Evolutionary conservation across 2,329 filamentous ascomycete species (phyloP).

Genomic region (Penicillium sp.): DNA sequence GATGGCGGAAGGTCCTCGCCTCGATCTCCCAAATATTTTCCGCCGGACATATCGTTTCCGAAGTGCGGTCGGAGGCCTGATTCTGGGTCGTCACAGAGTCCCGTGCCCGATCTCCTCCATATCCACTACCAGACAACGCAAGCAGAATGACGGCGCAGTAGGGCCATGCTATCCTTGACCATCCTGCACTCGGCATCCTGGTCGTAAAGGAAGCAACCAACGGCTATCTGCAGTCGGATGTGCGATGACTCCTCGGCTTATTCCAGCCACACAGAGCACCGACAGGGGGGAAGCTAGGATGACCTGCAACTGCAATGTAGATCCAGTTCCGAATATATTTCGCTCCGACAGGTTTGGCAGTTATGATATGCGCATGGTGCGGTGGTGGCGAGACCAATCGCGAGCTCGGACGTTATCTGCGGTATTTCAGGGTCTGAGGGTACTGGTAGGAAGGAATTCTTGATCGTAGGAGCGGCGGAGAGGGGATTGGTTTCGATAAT

Average conservation of each 20-base stretch:
- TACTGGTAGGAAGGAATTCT: not conserved
- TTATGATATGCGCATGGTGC: constrained; percentile 21
- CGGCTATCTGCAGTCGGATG: not conserved
- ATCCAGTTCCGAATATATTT: not conserved
- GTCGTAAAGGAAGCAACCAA: not conserved
- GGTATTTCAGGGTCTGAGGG: not conserved
- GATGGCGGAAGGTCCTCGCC: constrained; percentile 16
- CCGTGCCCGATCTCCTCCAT: not conserved
- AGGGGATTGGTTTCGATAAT: not conserved
- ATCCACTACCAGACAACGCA: not conserved
- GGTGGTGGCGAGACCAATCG: constrained; percentile 11
- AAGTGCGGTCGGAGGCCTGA: not conserved
- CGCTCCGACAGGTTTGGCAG: not conserved
- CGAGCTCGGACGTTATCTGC: constrained; percentile 9
- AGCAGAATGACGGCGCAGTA: not conserved
- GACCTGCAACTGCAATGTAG: not conserved
- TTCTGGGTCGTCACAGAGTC: not conserved
- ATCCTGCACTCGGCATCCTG: constrained; percentile 16
- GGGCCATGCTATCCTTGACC: constrained; percentile 7
- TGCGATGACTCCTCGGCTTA: constrained; percentile 2
- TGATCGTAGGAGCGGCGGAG: not conserved
- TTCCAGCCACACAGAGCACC: constrained; percentile 1
- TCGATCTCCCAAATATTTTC: constrained; percentile 17
- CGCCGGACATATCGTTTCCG: constrained; percentile 11
- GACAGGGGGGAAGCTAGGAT: not conserved